These are phyloP conservation scores for Cordyceps fumosorosea DNA, from an alignment of 2,329 filamentous ascomycete genomes.

Conservation along the genomic window DNA sequence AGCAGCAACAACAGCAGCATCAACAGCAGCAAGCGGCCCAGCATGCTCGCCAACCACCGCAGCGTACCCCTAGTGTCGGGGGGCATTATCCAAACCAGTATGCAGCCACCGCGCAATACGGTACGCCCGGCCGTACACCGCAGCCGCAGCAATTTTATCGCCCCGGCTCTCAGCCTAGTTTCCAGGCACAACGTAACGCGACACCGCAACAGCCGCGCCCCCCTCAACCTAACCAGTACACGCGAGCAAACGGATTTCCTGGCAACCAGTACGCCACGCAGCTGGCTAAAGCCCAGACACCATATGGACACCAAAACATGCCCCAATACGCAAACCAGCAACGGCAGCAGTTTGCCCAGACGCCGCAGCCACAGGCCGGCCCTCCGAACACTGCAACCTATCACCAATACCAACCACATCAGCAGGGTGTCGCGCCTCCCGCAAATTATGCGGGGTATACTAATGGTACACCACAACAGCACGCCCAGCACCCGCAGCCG, in stretches of 20 bases:
- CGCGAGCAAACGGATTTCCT: slow-evolving; percentile 40
- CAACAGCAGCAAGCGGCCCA: slow-evolving; percentile 25
- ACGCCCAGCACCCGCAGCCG: slow-evolving; percentile 23
- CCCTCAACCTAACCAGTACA: slow-evolving; percentile 42
- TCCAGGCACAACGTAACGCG: slow-evolving; percentile 29
- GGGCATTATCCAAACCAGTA: slow-evolving; percentile 39
- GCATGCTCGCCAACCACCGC: slow-evolving; percentile 29
- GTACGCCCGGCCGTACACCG: slow-evolving; percentile 39
- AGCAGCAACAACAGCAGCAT: slow-evolving; percentile 23
- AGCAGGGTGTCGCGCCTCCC: slow-evolving; percentile 31
- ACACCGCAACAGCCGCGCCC: slow-evolving; percentile 27
- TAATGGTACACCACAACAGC: slow-evolving; percentile 30
- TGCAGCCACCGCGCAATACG: slow-evolving; percentile 38
- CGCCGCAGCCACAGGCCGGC: slow-evolving; percentile 31
- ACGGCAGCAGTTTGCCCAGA: slow-evolving; percentile 37
- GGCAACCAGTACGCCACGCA: slow-evolving; percentile 41
- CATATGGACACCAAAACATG: slow-evolving; percentile 46
- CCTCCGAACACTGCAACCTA: slow-evolving; percentile 29
- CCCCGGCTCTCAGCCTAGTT: slow-evolving; percentile 16
- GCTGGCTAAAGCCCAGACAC: slow-evolving; percentile 44
- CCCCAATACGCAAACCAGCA: slow-evolving; percentile 41
- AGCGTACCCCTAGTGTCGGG: slow-evolving; percentile 32
- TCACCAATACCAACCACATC: slow-evolving; percentile 32
- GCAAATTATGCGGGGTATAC: slow-evolving; percentile 31
- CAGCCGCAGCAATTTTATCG: slow-evolving; percentile 34